Evolutionary conservation across 805 yeast genomes (phyloP), one percentile per base, ranked within the genome.

Genomic region (Priceomyces melissophilus): DNA sequence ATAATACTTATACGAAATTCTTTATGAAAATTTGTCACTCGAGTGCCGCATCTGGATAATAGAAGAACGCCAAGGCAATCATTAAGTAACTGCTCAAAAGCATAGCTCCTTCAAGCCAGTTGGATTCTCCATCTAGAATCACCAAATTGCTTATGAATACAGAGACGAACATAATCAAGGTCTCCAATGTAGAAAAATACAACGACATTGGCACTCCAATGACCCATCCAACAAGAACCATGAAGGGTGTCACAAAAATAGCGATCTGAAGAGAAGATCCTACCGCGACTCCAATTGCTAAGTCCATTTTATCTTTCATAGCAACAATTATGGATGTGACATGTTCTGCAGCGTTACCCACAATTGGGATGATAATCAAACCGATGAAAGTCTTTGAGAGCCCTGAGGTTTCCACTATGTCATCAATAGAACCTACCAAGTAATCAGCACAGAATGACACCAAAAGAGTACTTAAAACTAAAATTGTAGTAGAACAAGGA

Each of bases 341-440:
- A 63, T 93, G 99, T 64, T 93, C 99, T 10, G 98, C 98, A 2
- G 99, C 99, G 56, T 93, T 93, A 42, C 98, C 99, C 20, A 93
- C 98, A 47, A 93, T 91, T 31, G 99, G 99, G 47, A 93, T 84
- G 35, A 93, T 80, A 52, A 93, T 84, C 50, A 93, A 73, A 60
- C 98, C 98, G 55, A 93, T 88, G 55, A 93, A 93, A 0, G 98
- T 89, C 75, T 91, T 90, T 33, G 96, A 86, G 40, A 93, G 72
- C 3, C 96, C 96, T 2, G 95, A 80, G 25, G 80, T 67, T 43
- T 71, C 86, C 29, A 93, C 98, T 48, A 91, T 79, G 42, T 78
- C 84, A 65, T 93, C 98, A 54, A 93, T 93, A 15, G 96, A 84
- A 20, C 95, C 93, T 38, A 93, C 99, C 44, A 93, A 75, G 63